Conservation (phyloP, 108 stramenopile species). For the Skeletonema tropicum region DNA sequence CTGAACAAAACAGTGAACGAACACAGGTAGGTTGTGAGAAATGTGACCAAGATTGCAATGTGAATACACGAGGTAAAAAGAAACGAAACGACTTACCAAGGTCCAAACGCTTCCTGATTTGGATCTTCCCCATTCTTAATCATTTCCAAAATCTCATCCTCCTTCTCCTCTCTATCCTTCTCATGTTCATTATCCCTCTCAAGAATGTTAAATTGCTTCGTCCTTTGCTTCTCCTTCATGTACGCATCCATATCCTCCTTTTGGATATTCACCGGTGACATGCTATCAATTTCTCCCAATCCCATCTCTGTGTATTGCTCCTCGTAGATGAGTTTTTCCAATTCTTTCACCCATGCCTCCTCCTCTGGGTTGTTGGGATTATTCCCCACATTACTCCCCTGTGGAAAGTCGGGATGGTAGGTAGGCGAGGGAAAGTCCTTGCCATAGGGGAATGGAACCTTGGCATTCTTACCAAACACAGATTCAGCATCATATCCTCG, state of each 20-base stretch:
- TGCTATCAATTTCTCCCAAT: slow-evolving; percentile 42
- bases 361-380: slow-evolving; percentile 41
- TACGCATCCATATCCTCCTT: slow-evolving; percentile 40
- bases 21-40: neutral
- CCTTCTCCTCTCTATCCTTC: slow-evolving; percentile 54
- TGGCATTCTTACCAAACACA: slow-evolving; percentile 39
- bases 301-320: slow-evolving; percentile 43
- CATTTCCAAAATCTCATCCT: slow-evolving; percentile 51
- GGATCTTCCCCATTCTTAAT: slow-evolving; percentile 52
- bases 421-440: slow-evolving; percentile 32
- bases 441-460: slow-evolving; percentile 33
- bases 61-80: slow-evolving; percentile 17
- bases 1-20: slow-evolving; percentile 42
- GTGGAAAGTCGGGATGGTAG: slow-evolving; percentile 40
- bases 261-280: slow-evolving; percentile 32
- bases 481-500: slow-evolving; percentile 58
- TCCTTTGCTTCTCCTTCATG: slow-evolving; percentile 44
- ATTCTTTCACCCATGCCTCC: slow-evolving; percentile 45
- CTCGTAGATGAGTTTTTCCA: slow-evolving; percentile 31
- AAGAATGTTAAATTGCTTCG: slow-evolving; percentile 28
- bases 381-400: slow-evolving; percentile 28
- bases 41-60: slow-evolving; percentile 4
- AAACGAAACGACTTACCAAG: slow-evolving; percentile 53
- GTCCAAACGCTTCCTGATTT: slow-evolving; percentile 54
- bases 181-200: slow-evolving; percentile 36